Conservation (phyloP, 2,329 filamentous ascomycete genomes). For the Cadophora sp. region DNA sequence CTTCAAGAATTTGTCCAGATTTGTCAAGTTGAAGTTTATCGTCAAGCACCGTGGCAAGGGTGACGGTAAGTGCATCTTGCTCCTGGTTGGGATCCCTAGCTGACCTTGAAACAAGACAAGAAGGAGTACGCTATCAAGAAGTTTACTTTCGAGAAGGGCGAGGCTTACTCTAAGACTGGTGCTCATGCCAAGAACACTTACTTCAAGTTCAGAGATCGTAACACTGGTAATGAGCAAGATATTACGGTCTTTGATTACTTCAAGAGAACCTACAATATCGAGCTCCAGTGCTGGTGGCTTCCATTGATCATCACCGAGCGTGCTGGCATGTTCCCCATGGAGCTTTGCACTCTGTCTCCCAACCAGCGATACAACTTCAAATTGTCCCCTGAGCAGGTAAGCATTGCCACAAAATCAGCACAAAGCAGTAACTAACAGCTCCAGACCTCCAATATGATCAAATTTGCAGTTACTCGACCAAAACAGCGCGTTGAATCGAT, state of each 20-base stretch:
- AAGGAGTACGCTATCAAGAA: constrained; percentile 60
- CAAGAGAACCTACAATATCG: constrained; percentile 57
- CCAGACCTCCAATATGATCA: constrained; percentile 88
- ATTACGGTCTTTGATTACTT: constrained; percentile 62
- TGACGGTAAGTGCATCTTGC: constrained; percentile 35
- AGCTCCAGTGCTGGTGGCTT: constrained; percentile 54
- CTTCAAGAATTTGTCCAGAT: constrained; percentile 60
- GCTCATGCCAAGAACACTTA: constrained; percentile 57
- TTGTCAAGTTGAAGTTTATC: constrained; percentile 62
- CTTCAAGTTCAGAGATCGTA: constrained; percentile 56
- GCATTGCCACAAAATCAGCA: neutral
- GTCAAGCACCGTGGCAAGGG: constrained; percentile 60
- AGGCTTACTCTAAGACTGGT: constrained; percentile 53
- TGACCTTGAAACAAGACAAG: constrained; percentile 39
- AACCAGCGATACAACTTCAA: constrained; percentile 70
- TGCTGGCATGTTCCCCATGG: constrained; percentile 65
- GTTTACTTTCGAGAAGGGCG: constrained; percentile 51
- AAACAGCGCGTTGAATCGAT: constrained; percentile 72
- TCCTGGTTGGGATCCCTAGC: neutral
- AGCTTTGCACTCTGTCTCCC: constrained; percentile 58
- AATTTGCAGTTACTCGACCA: constrained; percentile 85
- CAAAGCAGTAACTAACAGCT: constrained; percentile 23
- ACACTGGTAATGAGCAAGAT: constrained; percentile 49
- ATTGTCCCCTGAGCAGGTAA: constrained; percentile 56
- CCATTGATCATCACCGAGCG: constrained; percentile 65